A percentile compares a stretch with the other conserved stretches of the same genome.
Evolutionary conservation across 2,329 filamentous ascomycete genomes (phyloP).

Genomic region (Tricladium varicosporioides): DNA sequence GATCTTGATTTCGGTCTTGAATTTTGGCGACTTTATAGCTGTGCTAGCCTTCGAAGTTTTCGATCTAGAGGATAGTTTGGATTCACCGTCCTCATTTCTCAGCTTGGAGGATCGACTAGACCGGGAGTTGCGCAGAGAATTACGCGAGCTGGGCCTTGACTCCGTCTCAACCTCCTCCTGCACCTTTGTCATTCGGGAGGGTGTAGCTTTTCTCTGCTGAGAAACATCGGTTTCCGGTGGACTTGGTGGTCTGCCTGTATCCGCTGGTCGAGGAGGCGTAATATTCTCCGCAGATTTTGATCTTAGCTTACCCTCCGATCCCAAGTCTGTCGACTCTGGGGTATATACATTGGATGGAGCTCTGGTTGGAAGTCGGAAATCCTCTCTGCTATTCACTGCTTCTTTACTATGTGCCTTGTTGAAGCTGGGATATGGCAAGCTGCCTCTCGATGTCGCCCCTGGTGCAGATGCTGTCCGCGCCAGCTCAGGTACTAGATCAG

Average conservation of each 20-base stretch:
- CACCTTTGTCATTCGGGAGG: slow-evolving; percentile 36
- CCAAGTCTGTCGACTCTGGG: slow-evolving; percentile 70
- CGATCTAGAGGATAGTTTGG: slow-evolving; percentile 53
- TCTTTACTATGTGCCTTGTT: slow-evolving; percentile 94
- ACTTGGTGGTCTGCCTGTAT: slow-evolving; percentile 53
- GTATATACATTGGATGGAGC: slow-evolving; percentile 47
- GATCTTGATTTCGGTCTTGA: slow-evolving; percentile 32
- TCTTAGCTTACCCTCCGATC: slow-evolving; percentile 46
- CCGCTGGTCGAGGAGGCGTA: slow-evolving; percentile 40
- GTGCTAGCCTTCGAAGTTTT: slow-evolving; percentile 55
- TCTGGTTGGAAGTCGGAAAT: slow-evolving; percentile 25
- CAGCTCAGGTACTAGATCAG: slow-evolving; percentile 50
- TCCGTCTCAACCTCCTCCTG: slow-evolving; percentile 38
- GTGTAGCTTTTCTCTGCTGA: slow-evolving; percentile 37
- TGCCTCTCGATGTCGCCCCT: slow-evolving; percentile 31
- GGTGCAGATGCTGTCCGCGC: slow-evolving; percentile 33
- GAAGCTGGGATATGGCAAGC: slow-evolving; percentile 74
- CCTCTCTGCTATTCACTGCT: slow-evolving; percentile 57
- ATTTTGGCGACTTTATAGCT: slow-evolving; percentile 44
- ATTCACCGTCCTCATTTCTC: slow-evolving; percentile 43
- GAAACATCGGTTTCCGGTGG: slow-evolving; percentile 63
- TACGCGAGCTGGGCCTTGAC: slow-evolving; percentile 43
- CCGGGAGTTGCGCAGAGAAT: slow-evolving; percentile 46
- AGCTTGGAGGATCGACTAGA: slow-evolving; percentile 30
- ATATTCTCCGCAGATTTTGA: slow-evolving; percentile 48